Percentiles rank a stretch among this genome's conserved stretches.
phyloP scores from a whole-genome alignment of 2,329 filamentous ascomycete genomes.

The Diaporthe longicolla region DNA sequence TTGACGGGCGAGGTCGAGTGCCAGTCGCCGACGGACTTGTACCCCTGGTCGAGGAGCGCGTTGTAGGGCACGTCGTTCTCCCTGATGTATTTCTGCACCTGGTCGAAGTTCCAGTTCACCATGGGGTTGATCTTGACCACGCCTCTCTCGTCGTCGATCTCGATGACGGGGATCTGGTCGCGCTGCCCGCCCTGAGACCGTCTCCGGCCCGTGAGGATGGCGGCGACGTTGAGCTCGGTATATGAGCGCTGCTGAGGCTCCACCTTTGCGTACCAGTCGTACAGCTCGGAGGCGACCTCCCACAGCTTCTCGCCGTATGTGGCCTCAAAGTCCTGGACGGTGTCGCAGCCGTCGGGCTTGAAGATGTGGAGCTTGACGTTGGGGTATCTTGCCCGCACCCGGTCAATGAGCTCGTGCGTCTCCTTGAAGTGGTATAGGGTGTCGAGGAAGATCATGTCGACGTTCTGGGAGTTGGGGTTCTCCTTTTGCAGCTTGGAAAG shows the following conservation, averaged over 20 bases:
- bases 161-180: slow-evolving; percentile 90
- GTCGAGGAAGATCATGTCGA: slow-evolving; percentile 85
- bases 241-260: slow-evolving; percentile 96
- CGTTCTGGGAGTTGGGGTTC: slow-evolving; percentile 63
- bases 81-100: slow-evolving; percentile 90
- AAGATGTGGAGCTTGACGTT: slow-evolving; percentile 88
- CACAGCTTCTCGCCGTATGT: slow-evolving; percentile 88
- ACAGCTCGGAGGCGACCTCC: slow-evolving; percentile 87
- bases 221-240: slow-evolving; percentile 86
- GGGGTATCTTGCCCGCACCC: slow-evolving; percentile 82
- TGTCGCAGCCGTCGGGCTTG: slow-evolving; percentile 84
- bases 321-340: slow-evolving; percentile 81
- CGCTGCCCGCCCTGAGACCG: slow-evolving; percentile 94
- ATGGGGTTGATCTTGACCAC: slow-evolving; percentile 98
- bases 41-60: slow-evolving; percentile 89
- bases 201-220: slow-evolving; percentile 91
- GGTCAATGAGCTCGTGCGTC: slow-evolving; percentile 80
- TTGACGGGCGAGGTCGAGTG: slow-evolving; percentile 93
- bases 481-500: slow-evolving; percentile 79
- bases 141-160: slow-evolving; percentile 88
- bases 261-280: slow-evolving; percentile 98
- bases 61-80: slow-evolving; percentile 95
- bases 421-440: slow-evolving; percentile 87
- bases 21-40: slow-evolving; percentile 99
- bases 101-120: slow-evolving; percentile 91